phyloP scores from a whole-genome alignment of 129 eudicot species.

The Flaveria ramosissima region DNA sequence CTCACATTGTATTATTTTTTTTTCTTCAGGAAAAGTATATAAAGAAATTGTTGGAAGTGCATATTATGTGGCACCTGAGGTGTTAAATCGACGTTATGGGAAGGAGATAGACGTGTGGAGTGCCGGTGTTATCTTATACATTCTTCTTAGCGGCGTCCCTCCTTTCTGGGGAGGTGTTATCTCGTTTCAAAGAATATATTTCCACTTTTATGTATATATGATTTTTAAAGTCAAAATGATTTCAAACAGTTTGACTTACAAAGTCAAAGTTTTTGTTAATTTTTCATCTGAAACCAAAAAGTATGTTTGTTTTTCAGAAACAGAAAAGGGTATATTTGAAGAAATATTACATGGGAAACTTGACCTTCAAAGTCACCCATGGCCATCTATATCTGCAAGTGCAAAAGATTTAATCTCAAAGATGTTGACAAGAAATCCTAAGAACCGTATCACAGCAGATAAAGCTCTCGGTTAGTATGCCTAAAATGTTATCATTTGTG shows the following conservation, averaged over 20 bases:
- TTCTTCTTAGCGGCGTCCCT: conserved; percentile 90
- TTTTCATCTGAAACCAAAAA: conserved; percentile 9
- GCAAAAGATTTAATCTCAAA: conserved; percentile 81
- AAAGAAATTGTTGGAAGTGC: conserved; percentile 87
- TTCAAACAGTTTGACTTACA: neutral
- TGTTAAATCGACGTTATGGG: conserved; percentile 68
- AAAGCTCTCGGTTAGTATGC: conserved; percentile 75
- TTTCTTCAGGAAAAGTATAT: conserved; percentile 60
- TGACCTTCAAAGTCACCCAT: conserved; percentile 65
- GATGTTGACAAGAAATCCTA: conserved; percentile 78
- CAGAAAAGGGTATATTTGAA: conserved; percentile 71
- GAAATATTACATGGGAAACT: conserved; percentile 57
- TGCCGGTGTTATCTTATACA: conserved; percentile 92
- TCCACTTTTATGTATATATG: too few species aligned
- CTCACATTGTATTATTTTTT: neutral
- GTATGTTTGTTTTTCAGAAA: conserved; percentile 46
- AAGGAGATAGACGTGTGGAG: conserved; percentile 98
- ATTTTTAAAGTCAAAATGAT: neutral
- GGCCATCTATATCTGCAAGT: conserved; percentile 80
- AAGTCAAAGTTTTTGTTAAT: neutral
- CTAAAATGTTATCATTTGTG: neutral
- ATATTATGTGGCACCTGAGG: conserved; percentile 96
- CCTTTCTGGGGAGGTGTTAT: conserved; percentile 87
- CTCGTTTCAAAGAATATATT: neutral
- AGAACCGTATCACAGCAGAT: conserved; percentile 70